These are phyloP conservation scores for Aspergillus melleus DNA, from an alignment of 2,329 filamentous ascomycete species.

Conservation along the genomic window DNA sequence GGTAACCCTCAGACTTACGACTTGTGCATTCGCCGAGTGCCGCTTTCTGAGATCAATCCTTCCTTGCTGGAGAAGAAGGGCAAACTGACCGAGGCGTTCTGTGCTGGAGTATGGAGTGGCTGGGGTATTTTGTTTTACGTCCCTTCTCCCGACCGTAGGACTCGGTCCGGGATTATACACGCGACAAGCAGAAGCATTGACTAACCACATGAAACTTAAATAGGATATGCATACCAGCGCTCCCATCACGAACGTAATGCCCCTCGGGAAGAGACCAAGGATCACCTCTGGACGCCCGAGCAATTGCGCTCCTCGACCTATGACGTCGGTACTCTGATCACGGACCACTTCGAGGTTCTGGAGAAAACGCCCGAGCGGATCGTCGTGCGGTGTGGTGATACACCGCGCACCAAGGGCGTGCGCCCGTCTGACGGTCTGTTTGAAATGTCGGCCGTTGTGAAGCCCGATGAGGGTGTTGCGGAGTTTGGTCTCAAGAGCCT, in stretches of 20 bases:
- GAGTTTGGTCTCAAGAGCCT: slow-evolving; percentile 67
- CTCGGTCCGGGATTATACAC: background rate
- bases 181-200: background rate
- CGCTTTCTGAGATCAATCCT: slow-evolving; percentile 63
- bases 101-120: slow-evolving; percentile 66
- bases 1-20: slow-evolving; percentile 65
- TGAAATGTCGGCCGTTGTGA: slow-evolving; percentile 61
- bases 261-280: slow-evolving; percentile 54
- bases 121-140: slow-evolving; percentile 49
- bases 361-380: slow-evolving; percentile 62
- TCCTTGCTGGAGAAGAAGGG: slow-evolving; percentile 63
- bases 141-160: background rate
- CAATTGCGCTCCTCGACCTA: slow-evolving; percentile 60
- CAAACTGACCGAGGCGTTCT: slow-evolving; percentile 64
- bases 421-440: slow-evolving; percentile 66
- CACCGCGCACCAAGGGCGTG: slow-evolving; percentile 57
- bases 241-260: slow-evolving; percentile 61
- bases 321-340: slow-evolving; percentile 63
- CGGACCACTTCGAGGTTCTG: slow-evolving; percentile 71
- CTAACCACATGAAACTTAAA: background rate
- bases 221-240: slow-evolving; percentile 55
- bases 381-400: slow-evolving; percentile 65
- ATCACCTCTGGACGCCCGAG: slow-evolving; percentile 61
- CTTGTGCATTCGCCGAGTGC: slow-evolving; percentile 62
- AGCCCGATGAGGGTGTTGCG: slow-evolving; percentile 59